Evolutionary conservation across 2,329 filamentous ascomycete genomes (phyloP).

Genomic region (Chrysosporium keratinophilum): DNA sequence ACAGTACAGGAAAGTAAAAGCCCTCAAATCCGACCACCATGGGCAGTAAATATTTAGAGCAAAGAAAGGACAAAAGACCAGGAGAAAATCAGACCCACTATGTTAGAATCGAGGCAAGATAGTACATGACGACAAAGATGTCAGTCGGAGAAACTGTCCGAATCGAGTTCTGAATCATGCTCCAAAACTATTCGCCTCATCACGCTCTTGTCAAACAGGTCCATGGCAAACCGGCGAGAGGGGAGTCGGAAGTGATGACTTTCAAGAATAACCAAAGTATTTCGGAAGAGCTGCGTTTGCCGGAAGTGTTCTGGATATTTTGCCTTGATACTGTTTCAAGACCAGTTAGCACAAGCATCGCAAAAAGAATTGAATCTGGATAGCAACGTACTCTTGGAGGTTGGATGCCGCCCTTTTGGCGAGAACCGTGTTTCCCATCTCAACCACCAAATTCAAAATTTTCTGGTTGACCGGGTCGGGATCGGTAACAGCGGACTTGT

Average conservation of each 20-base stretch:
- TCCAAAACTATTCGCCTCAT: slow-evolving; percentile 74
- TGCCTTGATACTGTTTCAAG: slow-evolving; percentile 51
- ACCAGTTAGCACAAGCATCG: not conserved
- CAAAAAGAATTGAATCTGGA: not conserved
- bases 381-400: slow-evolving; percentile 47
- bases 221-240: slow-evolving; percentile 80
- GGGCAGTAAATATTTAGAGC: not conserved
- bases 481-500: slow-evolving; percentile 51
- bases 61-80: not conserved
- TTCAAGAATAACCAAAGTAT: slow-evolving; percentile 75
- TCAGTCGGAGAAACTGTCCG: slow-evolving; percentile 18
- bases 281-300: slow-evolving; percentile 67
- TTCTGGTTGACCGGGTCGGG: slow-evolving; percentile 55
- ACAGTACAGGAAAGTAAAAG: not conserved
- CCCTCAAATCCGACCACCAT: not conserved
- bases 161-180: slow-evolving; percentile 45
- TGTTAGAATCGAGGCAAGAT: not conserved
- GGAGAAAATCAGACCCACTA: not conserved
- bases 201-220: slow-evolving; percentile 86
- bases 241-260: slow-evolving; percentile 80
- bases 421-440: slow-evolving; percentile 85
- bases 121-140: not conserved
- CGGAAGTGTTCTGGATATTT: slow-evolving; percentile 66
- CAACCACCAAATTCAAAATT: slow-evolving; percentile 73
- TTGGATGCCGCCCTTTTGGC: slow-evolving; percentile 79